Base-by-base conservation (phyloP, 805 yeast genomes). In the Suhomyces canberraensis region DNA sequence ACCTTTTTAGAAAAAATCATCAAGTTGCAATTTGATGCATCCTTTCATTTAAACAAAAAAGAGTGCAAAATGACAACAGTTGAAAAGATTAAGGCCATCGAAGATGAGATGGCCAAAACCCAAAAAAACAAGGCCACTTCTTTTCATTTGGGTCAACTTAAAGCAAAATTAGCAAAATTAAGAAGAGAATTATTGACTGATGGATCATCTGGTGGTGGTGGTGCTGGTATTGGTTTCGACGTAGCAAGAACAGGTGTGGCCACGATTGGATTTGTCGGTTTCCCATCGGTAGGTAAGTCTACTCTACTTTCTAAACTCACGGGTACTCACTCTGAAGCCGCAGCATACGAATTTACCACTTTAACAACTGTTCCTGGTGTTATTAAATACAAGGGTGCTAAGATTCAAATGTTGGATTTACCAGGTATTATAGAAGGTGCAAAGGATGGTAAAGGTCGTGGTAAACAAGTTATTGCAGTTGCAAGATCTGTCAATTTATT, bases 221-320 rank as follows among this genome's bases (percentile, higher is more conserved):
- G 93, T 40, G 86, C 78, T 15, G 97, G 98, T 46, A 79, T 76
- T 16, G 98, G 98, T 6, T 93, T 93, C 64, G 99, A 93, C 68
- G 98, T 93, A 30, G 95, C 96, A n/a, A 79, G 96, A 61, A 91
- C 97, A 0, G 99, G 99, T 65, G 96, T 87, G 11, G 97, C 96
- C 3, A 79, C 95, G 7, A 95, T 93, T 35, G 99, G 98, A 8
- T 93, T 90, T 58, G 96, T 93, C 29, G 99, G 99, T 3, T 93
- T 93, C 59, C 99, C 99, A 1, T 90, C 98, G 1, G 98, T 93
- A 3, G 93, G 93, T 21, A 85, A 85, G 54, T 79, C 87, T 7
- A 93, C 99, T 1, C 66, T 93, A 41, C 74, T 93, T 48, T 79
- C 87, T 19, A 84, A 87, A 60, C 68, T 93, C 33, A 93, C 98